Percentiles rank a stretch among this genome's conserved stretches.
phyloP scores from a whole-genome alignment of 2,329 filamentous ascomycete genomes.

The Hypoxylon sp. region DNA sequence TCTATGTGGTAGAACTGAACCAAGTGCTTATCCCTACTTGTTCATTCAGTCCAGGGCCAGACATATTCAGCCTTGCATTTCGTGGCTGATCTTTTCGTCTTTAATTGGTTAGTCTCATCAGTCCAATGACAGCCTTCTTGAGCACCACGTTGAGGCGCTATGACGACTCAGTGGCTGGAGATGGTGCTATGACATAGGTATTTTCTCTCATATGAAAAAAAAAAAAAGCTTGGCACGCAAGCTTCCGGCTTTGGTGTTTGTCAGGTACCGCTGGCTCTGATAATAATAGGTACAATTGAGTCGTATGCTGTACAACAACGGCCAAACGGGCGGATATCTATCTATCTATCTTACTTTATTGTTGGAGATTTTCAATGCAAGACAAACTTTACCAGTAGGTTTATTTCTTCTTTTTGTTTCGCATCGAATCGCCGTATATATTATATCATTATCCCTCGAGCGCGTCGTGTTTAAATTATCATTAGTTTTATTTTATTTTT shows the following conservation, averaged over 20 bases:
- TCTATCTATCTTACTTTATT: no score
- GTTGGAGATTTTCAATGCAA: conserved; percentile 25
- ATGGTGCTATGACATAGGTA: conserved; percentile 40
- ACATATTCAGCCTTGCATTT: conserved; percentile 33
- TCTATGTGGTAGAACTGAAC: no score
- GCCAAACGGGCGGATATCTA: conserved; percentile 23
- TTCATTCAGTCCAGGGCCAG: no score
- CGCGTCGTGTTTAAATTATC: conserved; percentile 14
- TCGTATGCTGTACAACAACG: conserved; percentile 26
- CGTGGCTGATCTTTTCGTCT: conserved; percentile 12
- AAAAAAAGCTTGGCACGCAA: neutral
- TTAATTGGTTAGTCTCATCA: conserved; percentile 29
- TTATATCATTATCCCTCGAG: neutral
- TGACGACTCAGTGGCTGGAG: conserved; percentile 43
- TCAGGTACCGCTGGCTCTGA: no score
- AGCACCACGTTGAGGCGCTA: conserved; percentile 43
- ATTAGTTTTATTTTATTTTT: conserved; percentile 11
- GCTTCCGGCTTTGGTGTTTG: no score
- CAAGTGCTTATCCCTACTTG: no score
- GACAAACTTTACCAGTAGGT: conserved; percentile 13
- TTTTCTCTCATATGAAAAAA: conserved; percentile 10
- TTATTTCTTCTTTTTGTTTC: conserved; percentile 12
- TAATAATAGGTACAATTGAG: conserved; percentile 10
- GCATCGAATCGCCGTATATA: conserved; percentile 16
- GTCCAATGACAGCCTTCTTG: conserved; percentile 41